Conservation (phyloP, 2,329 filamentous ascomycete species). For the Arthrobotrys pseudoclavata region DNA sequence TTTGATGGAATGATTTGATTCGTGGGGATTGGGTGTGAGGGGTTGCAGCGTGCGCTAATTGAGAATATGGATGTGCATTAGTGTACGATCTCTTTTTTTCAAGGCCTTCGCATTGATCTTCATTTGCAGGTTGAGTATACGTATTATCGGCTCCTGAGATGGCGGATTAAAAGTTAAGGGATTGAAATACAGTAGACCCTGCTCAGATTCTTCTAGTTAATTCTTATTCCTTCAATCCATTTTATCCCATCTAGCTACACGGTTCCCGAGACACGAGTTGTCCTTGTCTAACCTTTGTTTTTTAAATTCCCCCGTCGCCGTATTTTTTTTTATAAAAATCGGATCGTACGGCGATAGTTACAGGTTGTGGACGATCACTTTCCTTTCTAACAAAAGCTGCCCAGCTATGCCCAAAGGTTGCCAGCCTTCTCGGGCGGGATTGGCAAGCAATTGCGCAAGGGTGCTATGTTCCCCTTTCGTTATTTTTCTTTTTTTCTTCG, state of each 20-base stretch:
- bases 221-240: background rate
- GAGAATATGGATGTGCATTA: constrained; percentile 7
- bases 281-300: constrained; percentile 8
- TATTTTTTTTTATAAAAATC: background rate
- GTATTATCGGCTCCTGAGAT: background rate
- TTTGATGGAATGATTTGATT: constrained; percentile 18
- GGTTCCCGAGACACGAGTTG: constrained; percentile 6
- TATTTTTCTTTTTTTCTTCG: background rate
- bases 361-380: constrained; percentile 44
- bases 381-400: constrained; percentile 39
- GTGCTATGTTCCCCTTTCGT: constrained; percentile 4
- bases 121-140: background rate
- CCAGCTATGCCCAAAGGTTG: constrained; percentile 27
- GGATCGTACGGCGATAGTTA: constrained; percentile 7
- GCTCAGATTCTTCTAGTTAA: background rate
- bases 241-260: background rate
- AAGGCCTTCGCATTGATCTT: background rate
- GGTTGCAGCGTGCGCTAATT: constrained; percentile 2
- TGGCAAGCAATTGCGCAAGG: constrained; percentile 11
- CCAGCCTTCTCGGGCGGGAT: constrained; percentile 39
- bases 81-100: background rate
- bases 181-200: background rate
- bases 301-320: constrained; percentile 53
- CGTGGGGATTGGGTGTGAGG: constrained; percentile 1
- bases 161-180: too few relatives aligned